Conservation (phyloP, 176 grass and related monocot species). For the Avena eriantha region DNA sequence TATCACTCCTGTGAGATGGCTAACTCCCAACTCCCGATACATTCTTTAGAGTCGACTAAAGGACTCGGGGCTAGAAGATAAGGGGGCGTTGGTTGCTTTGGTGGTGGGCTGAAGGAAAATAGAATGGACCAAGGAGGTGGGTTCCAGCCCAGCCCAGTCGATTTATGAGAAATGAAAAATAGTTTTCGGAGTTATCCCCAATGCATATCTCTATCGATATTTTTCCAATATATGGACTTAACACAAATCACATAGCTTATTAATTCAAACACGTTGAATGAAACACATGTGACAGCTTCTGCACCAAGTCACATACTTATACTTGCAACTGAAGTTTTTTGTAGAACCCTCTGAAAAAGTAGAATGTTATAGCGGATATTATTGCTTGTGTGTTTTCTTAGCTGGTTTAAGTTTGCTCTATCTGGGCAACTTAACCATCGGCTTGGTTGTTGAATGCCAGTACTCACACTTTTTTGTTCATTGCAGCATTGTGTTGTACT, state of each 20-base stretch:
- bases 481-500: conserved; percentile 74
- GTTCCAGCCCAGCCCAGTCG: neutral
- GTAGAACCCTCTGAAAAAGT: neutral
- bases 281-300: neutral
- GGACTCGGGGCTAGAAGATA: neutral
- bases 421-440: neutral
- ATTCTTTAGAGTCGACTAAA: too few species aligned
- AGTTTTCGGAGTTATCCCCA: neutral
- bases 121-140: neutral
- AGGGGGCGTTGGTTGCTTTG: neutral
- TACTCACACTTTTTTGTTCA: neutral
- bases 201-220: neutral
- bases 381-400: neutral
- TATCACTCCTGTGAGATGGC: too few species aligned
- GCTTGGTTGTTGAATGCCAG: conserved; percentile 15
- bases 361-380: neutral
- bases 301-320: neutral
- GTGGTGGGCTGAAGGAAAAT: neutral
- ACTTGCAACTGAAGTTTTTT: neutral
- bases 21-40: too few species aligned
- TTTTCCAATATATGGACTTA: neutral
- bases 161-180: neutral
- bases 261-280: neutral
- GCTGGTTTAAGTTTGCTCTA: conserved; percentile 18
- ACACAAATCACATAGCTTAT: neutral